phyloP scores from a whole-genome alignment of 2,329 filamentous ascomycete species.

The Neophaeococcomyces aloes region DNA sequence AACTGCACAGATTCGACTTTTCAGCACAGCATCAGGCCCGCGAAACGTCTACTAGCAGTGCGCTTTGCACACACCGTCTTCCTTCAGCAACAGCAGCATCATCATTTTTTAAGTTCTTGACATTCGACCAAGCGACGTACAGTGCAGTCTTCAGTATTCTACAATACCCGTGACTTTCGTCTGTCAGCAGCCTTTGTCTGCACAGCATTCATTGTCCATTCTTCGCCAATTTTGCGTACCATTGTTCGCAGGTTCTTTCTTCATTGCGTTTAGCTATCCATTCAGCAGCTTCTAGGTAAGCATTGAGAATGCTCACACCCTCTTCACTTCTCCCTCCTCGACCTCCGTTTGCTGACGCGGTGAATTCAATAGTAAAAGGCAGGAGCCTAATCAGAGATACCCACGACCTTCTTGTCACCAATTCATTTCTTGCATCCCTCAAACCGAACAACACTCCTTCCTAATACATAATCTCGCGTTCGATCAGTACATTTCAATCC shows the following conservation, averaged over 20 bases:
- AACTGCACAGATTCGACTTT: neutral
- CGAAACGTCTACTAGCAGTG: conserved; percentile 7
- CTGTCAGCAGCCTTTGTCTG: conserved; percentile 2
- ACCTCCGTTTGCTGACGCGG: conserved; percentile 3
- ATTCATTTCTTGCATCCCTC: neutral
- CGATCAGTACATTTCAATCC: neutral
- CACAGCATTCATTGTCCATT: conserved; percentile 7
- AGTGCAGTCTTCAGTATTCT: conserved; percentile 1
- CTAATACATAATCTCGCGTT: conserved; percentile 7
- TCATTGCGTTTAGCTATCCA: neutral
- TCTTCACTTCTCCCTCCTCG: neutral
- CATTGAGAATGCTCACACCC: neutral
- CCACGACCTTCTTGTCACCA: neutral
- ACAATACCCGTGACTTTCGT: neutral
- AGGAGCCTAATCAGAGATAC: conserved; percentile 4
- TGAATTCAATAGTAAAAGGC: conserved; percentile 4
- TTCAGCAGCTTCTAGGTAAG: conserved; percentile 3
- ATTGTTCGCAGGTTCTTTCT: conserved; percentile 6
- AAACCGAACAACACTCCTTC: conserved; percentile 1
- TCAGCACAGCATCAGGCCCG: neutral
- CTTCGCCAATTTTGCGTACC: neutral
- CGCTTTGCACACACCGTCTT: neutral
- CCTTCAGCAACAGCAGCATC: neutral
- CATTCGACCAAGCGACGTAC: conserved; percentile 3
- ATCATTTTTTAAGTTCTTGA: neutral